Evolutionary conservation across 495 filamentous ascomycete genomes (phyloP).

Genomic region (Trichocladium uniseriatum): DNA sequence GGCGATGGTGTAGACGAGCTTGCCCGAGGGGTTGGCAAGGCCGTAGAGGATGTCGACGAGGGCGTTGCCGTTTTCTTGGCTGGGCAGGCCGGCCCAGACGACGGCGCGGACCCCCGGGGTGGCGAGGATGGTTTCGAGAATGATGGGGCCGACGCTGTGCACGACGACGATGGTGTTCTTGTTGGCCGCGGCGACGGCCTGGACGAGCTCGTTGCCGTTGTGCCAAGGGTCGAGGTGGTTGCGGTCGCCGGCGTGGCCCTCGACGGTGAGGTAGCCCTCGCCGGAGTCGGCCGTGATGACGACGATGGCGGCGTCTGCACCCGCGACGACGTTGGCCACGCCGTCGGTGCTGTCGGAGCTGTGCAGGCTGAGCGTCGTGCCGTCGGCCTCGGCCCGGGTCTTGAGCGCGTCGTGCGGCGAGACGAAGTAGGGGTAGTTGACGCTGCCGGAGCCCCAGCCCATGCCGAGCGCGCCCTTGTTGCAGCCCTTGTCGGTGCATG

Average conservation of each 20-base stretch:
- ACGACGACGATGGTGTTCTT: slow-evolving; percentile 77
- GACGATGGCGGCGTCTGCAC: slow-evolving; percentile 52
- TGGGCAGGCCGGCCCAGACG: slow-evolving; percentile 80
- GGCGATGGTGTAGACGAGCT: slow-evolving; percentile 84
- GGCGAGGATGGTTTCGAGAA: slow-evolving; percentile 75
- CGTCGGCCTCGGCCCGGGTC: slow-evolving; percentile 37
- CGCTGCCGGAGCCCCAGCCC: slow-evolving; percentile 54
- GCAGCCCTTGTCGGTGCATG: slow-evolving; percentile 51
- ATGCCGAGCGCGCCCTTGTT: slow-evolving; percentile 51
- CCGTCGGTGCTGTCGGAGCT: slow-evolving; percentile 43
- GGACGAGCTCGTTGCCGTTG: slow-evolving; percentile 63
- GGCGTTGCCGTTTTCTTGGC: slow-evolving; percentile 84
- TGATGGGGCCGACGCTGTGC: slow-evolving; percentile 84
- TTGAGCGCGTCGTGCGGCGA: slow-evolving; percentile 48
- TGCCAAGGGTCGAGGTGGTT: slow-evolving; percentile 64
- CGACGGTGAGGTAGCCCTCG: slow-evolving; percentile 58
- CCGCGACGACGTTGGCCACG: slow-evolving; percentile 40
- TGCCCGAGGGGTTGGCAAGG: slow-evolving; percentile 70
- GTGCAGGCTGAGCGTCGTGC: slow-evolving; percentile 39
- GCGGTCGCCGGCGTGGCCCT: slow-evolving; percentile 50
- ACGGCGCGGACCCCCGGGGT: slow-evolving; percentile 69
- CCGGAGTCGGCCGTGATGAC: slow-evolving; percentile 59
- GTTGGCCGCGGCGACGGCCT: slow-evolving; percentile 49
- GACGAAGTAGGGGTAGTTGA: slow-evolving; percentile 48
- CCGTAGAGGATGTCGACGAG: slow-evolving; percentile 81